These are phyloP conservation scores for Piper longum DNA, from an alignment of 164 flowering plant species.

Conservation along the genomic window DNA sequence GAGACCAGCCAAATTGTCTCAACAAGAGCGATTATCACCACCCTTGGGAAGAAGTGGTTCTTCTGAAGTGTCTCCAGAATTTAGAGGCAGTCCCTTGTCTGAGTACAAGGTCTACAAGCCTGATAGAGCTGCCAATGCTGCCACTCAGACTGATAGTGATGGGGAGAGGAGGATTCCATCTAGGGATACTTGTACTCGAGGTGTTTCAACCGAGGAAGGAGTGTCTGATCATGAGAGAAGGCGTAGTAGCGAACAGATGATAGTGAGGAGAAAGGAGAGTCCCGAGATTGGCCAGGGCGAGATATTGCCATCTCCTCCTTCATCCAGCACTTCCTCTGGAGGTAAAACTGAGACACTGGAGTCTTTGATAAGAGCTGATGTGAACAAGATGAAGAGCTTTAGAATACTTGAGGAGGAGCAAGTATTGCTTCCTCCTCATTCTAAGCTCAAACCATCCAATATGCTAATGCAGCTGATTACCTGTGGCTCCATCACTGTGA, in stretches of 20 bases:
- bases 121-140: conserved; percentile 61
- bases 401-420: conserved; percentile 68
- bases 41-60: conserved; percentile 36
- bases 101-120: conserved; percentile 55
- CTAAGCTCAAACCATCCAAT: conserved; percentile 62
- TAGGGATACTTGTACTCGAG: conserved; percentile 60
- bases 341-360: conserved; percentile 82
- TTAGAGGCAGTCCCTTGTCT: conserved; percentile 24
- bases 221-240: conserved; percentile 24
- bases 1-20: conserved; percentile 38
- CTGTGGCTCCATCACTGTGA: conserved; percentile 88
- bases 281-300: conserved; percentile 25
- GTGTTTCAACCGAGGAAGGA: conserved; percentile 63
- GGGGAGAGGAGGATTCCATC: conserved; percentile 15
- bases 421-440: conserved; percentile 22
- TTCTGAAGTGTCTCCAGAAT: conserved; percentile 43
- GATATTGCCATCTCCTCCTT: conserved; percentile 49
- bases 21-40: conserved; percentile 57
- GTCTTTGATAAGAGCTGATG: conserved; percentile 79
- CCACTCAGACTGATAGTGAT: conserved; percentile 74
- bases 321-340: conserved; percentile 65
- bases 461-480: conserved; percentile 82
- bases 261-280: conserved; percentile 21
- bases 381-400: conserved; percentile 51
- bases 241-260: conserved; percentile 12